Base-by-base conservation (phyloP, 805 yeast species). In the Huiozyma sinensis region DNA sequence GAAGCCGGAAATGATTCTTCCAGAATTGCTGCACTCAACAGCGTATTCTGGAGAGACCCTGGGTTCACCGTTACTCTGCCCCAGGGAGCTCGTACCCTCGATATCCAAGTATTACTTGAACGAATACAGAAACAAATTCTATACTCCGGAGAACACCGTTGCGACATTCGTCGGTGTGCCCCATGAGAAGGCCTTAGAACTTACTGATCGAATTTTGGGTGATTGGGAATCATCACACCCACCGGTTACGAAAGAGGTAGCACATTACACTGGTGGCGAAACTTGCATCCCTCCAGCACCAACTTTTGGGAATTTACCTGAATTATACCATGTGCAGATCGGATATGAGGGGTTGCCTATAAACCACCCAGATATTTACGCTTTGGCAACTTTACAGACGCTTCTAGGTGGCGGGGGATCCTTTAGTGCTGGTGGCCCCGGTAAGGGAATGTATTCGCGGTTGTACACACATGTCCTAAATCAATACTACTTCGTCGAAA, bases 381-480 rank as follows among this genome's bases (percentile, higher is more conserved):
- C 95, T 1, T 68, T 88, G 35, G 96, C 97, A 1, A 79, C 88
- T 1, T 70, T 92, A 46, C 97, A 92, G 61, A 86, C 89, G 47
- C 69, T 90, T 24, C 68, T 92, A 10, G 98, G 98, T 37, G 97
- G 97, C 33, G 98, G 97, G 45, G 95, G 96, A 5, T 88, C 97
- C 1, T 92, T 92, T 59, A 81, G 94, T 13, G 97, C 98, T 7
- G 98, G 98, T 51, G 98, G 98, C 0, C 98, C 98, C 12, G 98
- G 98, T 43, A 92, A 92, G 64, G 98, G 98, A 4, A 89, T 92
- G 97, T 92, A 88, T 61, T 86, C 96, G 4, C 74, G 97, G 47
- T 75, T 94, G 27, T 92, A 88, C 68, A 86, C 95, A 0, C 78
- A 88, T 53, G 95, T 92, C 2, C 71, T 92, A 59, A 90, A 90